Evolutionary conservation across 116 monocot species (phyloP).

Genomic region (Papilionanthe hybrid): DNA sequence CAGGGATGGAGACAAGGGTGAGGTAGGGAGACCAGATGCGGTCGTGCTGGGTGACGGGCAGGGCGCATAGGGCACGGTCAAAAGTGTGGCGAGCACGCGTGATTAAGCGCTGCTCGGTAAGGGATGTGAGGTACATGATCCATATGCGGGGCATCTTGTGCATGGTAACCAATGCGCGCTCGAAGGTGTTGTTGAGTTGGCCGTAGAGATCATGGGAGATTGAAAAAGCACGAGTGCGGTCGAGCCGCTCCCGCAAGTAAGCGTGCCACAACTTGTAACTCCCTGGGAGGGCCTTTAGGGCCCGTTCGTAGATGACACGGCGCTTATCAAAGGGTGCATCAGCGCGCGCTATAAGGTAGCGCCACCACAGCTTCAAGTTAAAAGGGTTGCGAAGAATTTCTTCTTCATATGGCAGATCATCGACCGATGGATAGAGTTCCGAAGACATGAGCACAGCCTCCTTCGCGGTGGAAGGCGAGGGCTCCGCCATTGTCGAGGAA

Average conservation of each 20-base stretch:
- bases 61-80: constrained; percentile 76
- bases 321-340: constrained; percentile 73
- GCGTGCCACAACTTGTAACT: constrained; percentile 96
- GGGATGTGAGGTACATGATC: constrained; percentile 68
- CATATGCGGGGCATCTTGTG: constrained; percentile 88
- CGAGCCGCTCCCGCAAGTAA: constrained; percentile 76
- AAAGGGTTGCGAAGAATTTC: constrained; percentile 91
- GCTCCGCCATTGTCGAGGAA: not conserved
- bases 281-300: constrained; percentile 86
- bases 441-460: constrained; percentile 14
- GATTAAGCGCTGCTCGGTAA: constrained; percentile 62
- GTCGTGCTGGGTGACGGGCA: constrained; percentile 91
- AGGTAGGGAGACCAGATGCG: constrained; percentile 90
- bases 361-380: constrained; percentile 87
- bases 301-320: constrained; percentile 81
- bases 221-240: constrained; percentile 56
- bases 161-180: constrained; percentile 85
- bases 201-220: constrained; percentile 46
- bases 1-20: constrained; percentile 48
- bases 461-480: not conserved
- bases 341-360: constrained; percentile 76
- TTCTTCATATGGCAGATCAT: constrained; percentile 87
- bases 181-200: constrained; percentile 91
- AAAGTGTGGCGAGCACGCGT: constrained; percentile 60
- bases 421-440: constrained; percentile 56